Percentiles rank a stretch among this genome's conserved stretches.
Conservation (phyloP, 129 eudicot genomes). For the sunflower (Helianthus annuus) region DNA sequence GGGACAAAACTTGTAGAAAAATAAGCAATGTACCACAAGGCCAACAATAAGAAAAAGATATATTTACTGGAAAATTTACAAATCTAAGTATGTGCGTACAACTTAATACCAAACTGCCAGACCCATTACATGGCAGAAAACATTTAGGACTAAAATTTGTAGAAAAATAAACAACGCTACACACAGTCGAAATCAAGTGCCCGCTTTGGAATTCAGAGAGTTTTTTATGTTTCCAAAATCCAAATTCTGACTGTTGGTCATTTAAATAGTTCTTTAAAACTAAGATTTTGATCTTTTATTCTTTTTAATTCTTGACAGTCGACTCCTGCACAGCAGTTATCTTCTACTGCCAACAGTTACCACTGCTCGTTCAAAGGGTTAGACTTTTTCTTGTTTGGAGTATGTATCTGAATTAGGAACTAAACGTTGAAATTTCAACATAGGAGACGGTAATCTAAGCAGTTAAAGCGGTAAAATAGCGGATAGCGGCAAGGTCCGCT, state of each 20-base stretch:
- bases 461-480: too few species aligned
- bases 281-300: background rate
- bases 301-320: background rate
- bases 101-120: constrained; percentile 8
- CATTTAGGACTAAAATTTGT: background rate
- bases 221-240: too few species aligned
- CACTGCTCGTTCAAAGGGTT: background rate
- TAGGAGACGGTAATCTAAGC: background rate
- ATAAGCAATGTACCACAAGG: background rate
- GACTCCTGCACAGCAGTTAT: background rate
- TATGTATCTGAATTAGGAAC: background rate
- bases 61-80: background rate
- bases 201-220: background rate
- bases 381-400: too few species aligned
- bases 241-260: background rate
- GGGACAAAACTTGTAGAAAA: background rate
- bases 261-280: background rate
- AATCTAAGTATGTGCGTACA: background rate
- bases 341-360: background rate
- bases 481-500: too few species aligned
- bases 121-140: background rate
- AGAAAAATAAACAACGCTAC: background rate
- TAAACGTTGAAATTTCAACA: background rate
- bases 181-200: background rate
- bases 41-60: background rate